Base-by-base conservation (phyloP, 2,329 filamentous ascomycete species). In the Aureobasidium sp. region DNA sequence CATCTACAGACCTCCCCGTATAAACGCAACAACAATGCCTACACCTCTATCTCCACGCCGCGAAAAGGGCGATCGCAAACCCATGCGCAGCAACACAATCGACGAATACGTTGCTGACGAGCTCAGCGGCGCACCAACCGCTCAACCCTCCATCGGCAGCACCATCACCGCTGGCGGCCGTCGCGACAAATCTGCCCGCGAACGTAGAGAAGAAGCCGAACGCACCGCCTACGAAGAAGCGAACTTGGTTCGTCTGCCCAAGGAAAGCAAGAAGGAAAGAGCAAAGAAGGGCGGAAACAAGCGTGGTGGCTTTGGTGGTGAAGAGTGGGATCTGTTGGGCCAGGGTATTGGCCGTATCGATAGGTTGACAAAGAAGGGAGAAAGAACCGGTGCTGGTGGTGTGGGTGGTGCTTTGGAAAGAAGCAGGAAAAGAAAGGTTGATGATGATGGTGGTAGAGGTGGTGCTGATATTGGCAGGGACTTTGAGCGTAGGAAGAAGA, bases 81-180 rank as follows among this genome's bases (percentile, higher is more conserved):
- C 85, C 2, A 81, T 84, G 65, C 90, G 89, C 71, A 96, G 92
- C 0, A 86, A 87, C 51, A 91, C 92, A 0, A 86, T 99, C 71
- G 92, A 97, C 71, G 93, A 97, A 71, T 99, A 95, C 70, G 85
- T 99, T 66, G 85, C 83, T 55, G 86, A 89, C 20, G 94, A 99
- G 74, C 81, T 97, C 63, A 92, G 91, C 0, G 76, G 82, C 6
- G 90, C 90, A 2, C 94, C 94, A 0, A 76, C 90, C 63, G 90
- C 92, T 1, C 84, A 95, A 73, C 92, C 93, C 61, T 95, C 89
- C 68, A 95, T 99, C 69, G 95, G 94, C 64, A 94, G 89, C 62
- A 96, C 90, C 20, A 95, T 97, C 68, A 67, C 68, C 8, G 81
- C 86, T 53, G 87, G 89, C 55, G 94, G 94, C 37, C 85, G 93